Conservation (phyloP, 164 flowering plant species). For the Vitis riparia region DNA sequence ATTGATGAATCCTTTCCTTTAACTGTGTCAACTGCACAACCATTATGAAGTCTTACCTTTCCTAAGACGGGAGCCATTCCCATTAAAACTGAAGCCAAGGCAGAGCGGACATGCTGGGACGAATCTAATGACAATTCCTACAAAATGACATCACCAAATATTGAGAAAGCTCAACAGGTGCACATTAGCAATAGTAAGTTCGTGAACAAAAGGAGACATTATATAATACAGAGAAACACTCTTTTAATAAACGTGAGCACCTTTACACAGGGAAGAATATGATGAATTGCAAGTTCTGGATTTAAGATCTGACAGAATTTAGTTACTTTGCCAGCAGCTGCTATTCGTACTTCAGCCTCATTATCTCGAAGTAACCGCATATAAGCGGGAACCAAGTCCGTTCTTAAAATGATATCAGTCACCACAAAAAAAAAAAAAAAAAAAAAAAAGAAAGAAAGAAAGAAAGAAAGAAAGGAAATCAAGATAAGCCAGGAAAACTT, state of each 20-base stretch:
- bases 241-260: constrained; percentile 27
- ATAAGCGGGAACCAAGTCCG: constrained; percentile 93
- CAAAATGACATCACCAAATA: constrained; percentile 10
- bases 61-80: constrained; percentile 98
- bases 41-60: constrained; percentile 49
- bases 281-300: constrained; percentile 92
- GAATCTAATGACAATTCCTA: constrained; percentile 96
- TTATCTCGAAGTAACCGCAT: constrained; percentile 94
- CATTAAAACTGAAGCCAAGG: constrained; percentile 97
- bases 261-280: constrained; percentile 97
- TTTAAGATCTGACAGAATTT: constrained; percentile 82
- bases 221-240: neutral
- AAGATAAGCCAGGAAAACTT: too few species aligned
- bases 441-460: neutral
- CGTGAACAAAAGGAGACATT: too few species aligned
- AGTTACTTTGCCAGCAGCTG: constrained; percentile 98
- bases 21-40: too few species aligned
- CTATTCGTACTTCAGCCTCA: constrained; percentile 98
- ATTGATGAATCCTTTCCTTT: too few species aligned
- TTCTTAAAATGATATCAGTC: constrained; percentile 30
- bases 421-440: too few species aligned
- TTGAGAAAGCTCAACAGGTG: too few species aligned
- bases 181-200: too few species aligned
- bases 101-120: constrained; percentile 97
- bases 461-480: too few species aligned